phyloP scores from a whole-genome alignment of 2,329 filamentous ascomycete genomes.

The Fusarium graminum region DNA sequence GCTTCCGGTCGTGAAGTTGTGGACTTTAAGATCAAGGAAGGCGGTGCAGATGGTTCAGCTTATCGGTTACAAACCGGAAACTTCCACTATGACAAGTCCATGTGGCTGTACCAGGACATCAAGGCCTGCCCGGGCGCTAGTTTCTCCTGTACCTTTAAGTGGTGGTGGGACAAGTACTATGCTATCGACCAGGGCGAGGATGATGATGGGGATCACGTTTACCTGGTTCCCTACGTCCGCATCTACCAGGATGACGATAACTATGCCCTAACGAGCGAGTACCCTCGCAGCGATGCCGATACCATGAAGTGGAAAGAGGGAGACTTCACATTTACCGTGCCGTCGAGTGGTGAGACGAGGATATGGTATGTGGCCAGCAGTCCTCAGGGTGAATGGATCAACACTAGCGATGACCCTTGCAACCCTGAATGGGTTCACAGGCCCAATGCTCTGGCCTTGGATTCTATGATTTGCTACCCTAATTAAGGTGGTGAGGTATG shows the following conservation, averaged over 20 bases:
- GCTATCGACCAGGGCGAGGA: background rate
- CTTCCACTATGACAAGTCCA: conserved; percentile 7
- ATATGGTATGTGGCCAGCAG: conserved; percentile 27
- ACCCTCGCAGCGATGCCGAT: background rate
- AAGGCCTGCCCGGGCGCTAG: background rate
- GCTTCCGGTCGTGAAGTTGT: background rate
- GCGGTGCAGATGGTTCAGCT: background rate
- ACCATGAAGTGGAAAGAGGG: background rate
- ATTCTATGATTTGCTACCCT: background rate
- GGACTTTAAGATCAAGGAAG: background rate
- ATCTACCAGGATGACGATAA: conserved; percentile 7
- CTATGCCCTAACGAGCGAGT: background rate
- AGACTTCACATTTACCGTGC: background rate
- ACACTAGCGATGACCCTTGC: background rate
- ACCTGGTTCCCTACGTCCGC: conserved; percentile 11
- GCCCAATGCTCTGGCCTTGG: conserved; percentile 3
- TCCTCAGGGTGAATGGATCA: conserved; percentile 9
- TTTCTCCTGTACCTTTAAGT: background rate
- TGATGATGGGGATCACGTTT: too few relatives aligned
- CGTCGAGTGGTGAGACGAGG: background rate
- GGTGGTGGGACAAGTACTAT: conserved; percentile 27
- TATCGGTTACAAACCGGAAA: conserved; percentile 13
- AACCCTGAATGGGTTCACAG: background rate
- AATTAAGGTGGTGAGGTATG: background rate
- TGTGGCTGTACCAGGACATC: conserved; percentile 9